Base-by-base conservation (phyloP, 768 basidiomycete species). In the Calvatia gigantea region DNA sequence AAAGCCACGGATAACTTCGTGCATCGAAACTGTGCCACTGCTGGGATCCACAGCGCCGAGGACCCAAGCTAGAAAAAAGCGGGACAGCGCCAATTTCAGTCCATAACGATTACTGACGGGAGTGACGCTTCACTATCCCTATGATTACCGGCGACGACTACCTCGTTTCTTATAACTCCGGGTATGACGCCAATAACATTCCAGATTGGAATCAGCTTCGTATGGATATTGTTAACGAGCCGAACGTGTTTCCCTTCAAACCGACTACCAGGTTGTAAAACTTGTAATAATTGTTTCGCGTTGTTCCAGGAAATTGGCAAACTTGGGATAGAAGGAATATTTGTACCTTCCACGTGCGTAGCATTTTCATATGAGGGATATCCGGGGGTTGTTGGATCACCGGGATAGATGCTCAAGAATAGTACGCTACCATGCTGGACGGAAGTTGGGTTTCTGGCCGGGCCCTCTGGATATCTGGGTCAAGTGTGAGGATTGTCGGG, bases 231-330 rank as follows among this genome's bases (percentile, higher is more conserved):
- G 58, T 84, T 85, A 6, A 79, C 75, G 45, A 83, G 65, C 42
- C 75, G 54, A 68, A 73, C 49, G 62, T 60, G 61, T 79, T 83
- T 49, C 65, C 61, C 65, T 68, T 74, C 33, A 15, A 59, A 59
- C 12, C 55, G 51, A 27, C 61, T 61, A 4, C 59, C 61, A 29
- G 38, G 49, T 6, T 53, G 55, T 19, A 66, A 38, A 6, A 63
- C 63, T 46, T 56, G 64, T 32, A 93, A 73, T 2, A 94, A 71
- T 6, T 79, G 72, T 57, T 82, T 68, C 0, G 91, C 94, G 66
- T 94, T 96, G 37, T 76, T 70, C 86, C 90, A 95, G 1, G 89
- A 91, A 59, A 97, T 84, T 2, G 96, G 96, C n/a, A 98, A 69
- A 62, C 90, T 93, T 1, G 91, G 91, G 57, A 94, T 94, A 7